phyloP scores from a whole-genome alignment of 2,329 filamentous ascomycete genomes.

The Paraphaeosphaeria sporulosa region DNA sequence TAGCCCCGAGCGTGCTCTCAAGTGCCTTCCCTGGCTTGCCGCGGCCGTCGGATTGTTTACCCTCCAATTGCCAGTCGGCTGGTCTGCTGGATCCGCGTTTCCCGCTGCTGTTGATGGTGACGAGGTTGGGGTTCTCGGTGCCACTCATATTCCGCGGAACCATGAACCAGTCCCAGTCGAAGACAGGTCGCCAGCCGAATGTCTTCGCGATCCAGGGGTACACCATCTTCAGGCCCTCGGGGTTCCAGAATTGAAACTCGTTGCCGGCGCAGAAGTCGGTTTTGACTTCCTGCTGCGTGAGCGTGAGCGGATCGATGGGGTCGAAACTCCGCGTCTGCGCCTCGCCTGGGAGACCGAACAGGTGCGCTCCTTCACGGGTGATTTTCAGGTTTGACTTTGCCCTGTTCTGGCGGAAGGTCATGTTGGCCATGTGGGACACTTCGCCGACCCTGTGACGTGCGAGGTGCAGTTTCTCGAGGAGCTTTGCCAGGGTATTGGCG shows the following conservation, averaged over 20 bases:
- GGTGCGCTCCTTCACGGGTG: background rate
- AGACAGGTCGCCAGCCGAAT: slow-evolving; percentile 35
- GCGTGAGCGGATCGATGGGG: slow-evolving; percentile 29
- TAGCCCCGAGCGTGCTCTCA: background rate
- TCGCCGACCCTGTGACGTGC: background rate
- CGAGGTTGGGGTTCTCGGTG: slow-evolving; percentile 7
- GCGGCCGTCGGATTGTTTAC: background rate
- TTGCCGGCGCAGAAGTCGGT: background rate
- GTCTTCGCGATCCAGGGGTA: slow-evolving; percentile 31
- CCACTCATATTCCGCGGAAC: slow-evolving; percentile 16
- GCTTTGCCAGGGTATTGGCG: slow-evolving; percentile 12
- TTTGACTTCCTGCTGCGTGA: slow-evolving; percentile 21
- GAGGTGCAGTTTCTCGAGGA: slow-evolving; percentile 17
- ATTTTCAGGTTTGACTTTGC: background rate
- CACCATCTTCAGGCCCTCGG: slow-evolving; percentile 8
- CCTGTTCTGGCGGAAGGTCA: background rate
- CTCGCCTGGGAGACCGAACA: slow-evolving; percentile 23
- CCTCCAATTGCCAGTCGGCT: slow-evolving; percentile 1
- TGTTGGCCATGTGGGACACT: background rate
- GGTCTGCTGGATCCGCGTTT: background rate
- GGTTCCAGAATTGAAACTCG: slow-evolving; percentile 1
- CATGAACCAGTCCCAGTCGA: slow-evolving; percentile 39
- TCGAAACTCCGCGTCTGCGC: slow-evolving; percentile 21
- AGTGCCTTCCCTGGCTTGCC: slow-evolving; percentile 1
- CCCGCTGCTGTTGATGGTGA: background rate